Conservation (phyloP, 495 filamentous ascomycete species). For the Penicillium bovifimosum region DNA sequence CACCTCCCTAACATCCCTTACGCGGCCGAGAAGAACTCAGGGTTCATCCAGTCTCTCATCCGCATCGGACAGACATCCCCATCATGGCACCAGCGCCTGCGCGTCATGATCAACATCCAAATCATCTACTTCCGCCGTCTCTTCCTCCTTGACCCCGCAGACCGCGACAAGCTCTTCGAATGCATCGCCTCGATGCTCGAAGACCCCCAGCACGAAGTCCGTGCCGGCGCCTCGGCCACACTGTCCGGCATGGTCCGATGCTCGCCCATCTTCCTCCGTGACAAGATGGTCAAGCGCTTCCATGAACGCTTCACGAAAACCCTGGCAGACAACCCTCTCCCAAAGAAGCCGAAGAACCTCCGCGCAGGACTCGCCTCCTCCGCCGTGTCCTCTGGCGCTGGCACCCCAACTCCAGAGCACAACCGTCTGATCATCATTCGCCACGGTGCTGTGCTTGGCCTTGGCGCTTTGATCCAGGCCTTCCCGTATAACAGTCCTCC, state of each 20-base stretch:
- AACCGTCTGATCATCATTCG: slow-evolving; percentile 72
- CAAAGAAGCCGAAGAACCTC: slow-evolving; percentile 57
- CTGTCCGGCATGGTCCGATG: slow-evolving; percentile 97
- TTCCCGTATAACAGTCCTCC: slow-evolving; percentile 95
- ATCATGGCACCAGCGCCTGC: slow-evolving; percentile 94
- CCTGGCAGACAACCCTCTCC: slow-evolving; percentile 75
- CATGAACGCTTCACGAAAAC: slow-evolving; percentile 74
- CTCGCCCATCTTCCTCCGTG: slow-evolving; percentile 77
- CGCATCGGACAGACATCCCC: slow-evolving; percentile 78
- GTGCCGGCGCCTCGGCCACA: slow-evolving; percentile 84
- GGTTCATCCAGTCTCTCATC: slow-evolving; percentile 80
- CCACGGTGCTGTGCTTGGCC: slow-evolving; percentile 87
- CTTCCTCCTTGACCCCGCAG: slow-evolving; percentile 75
- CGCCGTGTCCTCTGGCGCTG: slow-evolving; percentile 53
- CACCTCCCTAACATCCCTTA: slow-evolving; percentile 96
- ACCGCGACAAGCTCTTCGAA: slow-evolving; percentile 77
- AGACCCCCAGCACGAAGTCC: slow-evolving; percentile 89
- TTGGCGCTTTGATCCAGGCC: slow-evolving; percentile 89
- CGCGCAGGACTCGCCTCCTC: slow-evolving; percentile 32
- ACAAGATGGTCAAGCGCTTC: slow-evolving; percentile 65
- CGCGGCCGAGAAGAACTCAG: slow-evolving; percentile 73
- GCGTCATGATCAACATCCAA: slow-evolving; percentile 98
- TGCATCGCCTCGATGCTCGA: slow-evolving; percentile 91
- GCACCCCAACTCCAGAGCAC: slow-evolving; percentile 76
- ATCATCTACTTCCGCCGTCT: slow-evolving; percentile 97